These are phyloP conservation scores for Eudorina sp. DNA, from an alignment of 139 green algal genomes.

Conservation along the genomic window DNA sequence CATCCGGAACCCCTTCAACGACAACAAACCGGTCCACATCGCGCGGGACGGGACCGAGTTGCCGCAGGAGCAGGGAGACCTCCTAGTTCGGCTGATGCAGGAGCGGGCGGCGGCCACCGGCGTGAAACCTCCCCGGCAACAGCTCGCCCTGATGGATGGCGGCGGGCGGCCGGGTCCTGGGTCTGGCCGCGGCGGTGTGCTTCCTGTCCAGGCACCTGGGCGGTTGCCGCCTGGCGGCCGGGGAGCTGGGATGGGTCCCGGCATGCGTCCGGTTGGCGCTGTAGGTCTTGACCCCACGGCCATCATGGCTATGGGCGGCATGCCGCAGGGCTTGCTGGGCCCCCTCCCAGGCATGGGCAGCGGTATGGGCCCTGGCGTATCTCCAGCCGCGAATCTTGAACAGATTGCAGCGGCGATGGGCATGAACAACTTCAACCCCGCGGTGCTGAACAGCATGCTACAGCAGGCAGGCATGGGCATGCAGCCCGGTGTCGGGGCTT, in stretches of 20 bases:
- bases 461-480: constrained; percentile 38
- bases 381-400: not conserved
- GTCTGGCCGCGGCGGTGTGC: not conserved
- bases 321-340: not conserved
- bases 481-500: not conserved
- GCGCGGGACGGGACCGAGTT: constrained; percentile 81
- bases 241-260: constrained; percentile 19
- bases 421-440: constrained; percentile 17
- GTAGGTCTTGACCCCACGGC: not conserved
- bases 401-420: constrained; percentile 4
- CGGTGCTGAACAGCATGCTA: not conserved
- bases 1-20: constrained; percentile 79
- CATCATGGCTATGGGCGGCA: constrained; percentile 5
- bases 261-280: constrained; percentile 29
- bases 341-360: not conserved
- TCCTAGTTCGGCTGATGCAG: constrained; percentile 73
- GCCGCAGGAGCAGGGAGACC: constrained; percentile 66
- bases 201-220: not conserved
- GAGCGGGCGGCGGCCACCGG: constrained; percentile 54
- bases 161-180: not conserved
- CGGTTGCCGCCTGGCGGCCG: not conserved
- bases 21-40: constrained; percentile 74
- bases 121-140: constrained; percentile 42
- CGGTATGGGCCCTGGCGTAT: not conserved
- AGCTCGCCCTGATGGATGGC: not conserved